A percentile compares a stretch with the other conserved stretches of the same genome.
These are phyloP conservation scores for Antitrichia curtipendula DNA, from an alignment of 225 moss, liverwort and hornwort genomes.

Conservation along the genomic window DNA sequence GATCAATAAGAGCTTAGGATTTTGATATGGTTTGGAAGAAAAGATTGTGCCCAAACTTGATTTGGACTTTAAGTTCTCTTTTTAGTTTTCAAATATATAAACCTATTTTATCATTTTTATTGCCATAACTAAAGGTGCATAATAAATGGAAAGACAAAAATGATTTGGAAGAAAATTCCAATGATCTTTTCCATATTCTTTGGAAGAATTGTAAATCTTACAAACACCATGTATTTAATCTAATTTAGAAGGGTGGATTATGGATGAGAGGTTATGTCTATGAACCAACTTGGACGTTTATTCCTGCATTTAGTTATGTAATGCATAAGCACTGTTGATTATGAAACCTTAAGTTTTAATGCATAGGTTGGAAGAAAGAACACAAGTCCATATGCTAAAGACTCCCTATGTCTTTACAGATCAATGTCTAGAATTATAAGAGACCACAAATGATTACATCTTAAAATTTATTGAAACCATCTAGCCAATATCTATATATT, in stretches of 20 bases:
- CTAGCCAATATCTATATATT: background rate
- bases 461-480: background rate
- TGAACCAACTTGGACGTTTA: background rate
- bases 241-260: background rate
- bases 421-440: background rate
- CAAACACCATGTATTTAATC: accelerated
- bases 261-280: accelerated
- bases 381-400: background rate
- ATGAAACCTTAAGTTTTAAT: background rate
- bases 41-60: background rate
- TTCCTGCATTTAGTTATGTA: accelerated
- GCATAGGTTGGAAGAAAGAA: accelerated
- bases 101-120: background rate
- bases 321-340: no score
- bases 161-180: background rate
- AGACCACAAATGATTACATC: background rate
- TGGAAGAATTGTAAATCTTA: background rate
- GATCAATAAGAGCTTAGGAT: no score
- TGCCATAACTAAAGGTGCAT: no score
- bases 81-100: background rate
- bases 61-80: background rate
- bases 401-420: background rate
- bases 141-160: background rate
- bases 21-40: background rate
- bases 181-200: background rate